These are phyloP conservation scores for Cladophialophora carrionii DNA, from an alignment of 2,329 filamentous ascomycete genomes.

Conservation along the genomic window DNA sequence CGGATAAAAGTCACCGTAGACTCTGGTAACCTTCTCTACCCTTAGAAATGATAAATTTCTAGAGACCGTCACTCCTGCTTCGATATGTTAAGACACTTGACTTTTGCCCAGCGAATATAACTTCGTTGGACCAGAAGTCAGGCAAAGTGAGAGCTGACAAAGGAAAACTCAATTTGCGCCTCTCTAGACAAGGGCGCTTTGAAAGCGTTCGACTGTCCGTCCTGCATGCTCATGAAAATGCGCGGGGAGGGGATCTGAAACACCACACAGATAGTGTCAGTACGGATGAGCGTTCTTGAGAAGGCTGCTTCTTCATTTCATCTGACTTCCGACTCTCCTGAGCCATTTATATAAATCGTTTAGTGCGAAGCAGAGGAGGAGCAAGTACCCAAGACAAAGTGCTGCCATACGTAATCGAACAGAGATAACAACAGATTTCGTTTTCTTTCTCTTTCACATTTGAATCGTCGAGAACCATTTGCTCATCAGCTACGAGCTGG, in stretches of 20 bases:
- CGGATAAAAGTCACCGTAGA: no score
- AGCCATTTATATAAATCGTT: background rate
- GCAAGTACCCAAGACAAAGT: background rate
- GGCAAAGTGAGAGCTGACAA: no score
- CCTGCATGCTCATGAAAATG: background rate
- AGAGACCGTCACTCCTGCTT: no score
- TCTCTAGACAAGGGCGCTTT: no score
- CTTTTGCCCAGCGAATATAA: no score
- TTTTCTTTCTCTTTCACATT: background rate
- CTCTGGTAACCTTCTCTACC: no score
- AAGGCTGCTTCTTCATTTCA: slow-evolving; percentile 8
- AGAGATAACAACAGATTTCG: background rate
- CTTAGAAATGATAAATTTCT: no score
- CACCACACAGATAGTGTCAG: background rate
- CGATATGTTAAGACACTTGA: no score
- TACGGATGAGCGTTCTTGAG: background rate
- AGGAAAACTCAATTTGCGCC: no score
- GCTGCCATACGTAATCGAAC: background rate
- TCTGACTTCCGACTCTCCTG: background rate
- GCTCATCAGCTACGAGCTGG: background rate
- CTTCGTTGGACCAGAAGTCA: no score
- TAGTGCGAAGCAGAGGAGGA: background rate
- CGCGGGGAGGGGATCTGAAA: background rate
- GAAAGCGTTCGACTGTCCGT: background rate
- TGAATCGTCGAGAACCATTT: background rate